Percentiles rank a stretch among this genome's conserved stretches.
phyloP scores from a whole-genome alignment of 495 filamentous ascomycete genomes.

The Lasiosphaeris hirsuta region DNA sequence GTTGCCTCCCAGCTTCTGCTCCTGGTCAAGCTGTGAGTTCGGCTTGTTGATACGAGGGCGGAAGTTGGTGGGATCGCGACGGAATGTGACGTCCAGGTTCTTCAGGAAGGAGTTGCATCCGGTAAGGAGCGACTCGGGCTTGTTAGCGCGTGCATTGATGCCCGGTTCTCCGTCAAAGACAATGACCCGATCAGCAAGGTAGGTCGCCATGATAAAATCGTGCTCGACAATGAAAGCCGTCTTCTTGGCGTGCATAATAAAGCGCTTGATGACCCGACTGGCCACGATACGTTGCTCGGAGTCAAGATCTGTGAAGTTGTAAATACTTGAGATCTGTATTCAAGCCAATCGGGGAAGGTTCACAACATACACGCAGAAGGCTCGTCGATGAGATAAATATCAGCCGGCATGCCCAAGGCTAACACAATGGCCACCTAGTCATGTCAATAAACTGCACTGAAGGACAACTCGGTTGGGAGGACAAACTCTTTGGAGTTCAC shows the following conservation, averaged over 20 bases:
- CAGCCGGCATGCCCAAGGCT: conserved; percentile 90
- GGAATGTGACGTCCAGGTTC: conserved; percentile 95
- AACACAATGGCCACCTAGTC: conserved; percentile 82
- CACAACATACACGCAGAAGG: conserved; percentile 32
- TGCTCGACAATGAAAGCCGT: conserved; percentile 99
- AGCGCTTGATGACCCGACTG: conserved; percentile 95
- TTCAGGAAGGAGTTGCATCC: conserved; percentile 96
- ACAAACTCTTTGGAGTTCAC: conserved; percentile 83
- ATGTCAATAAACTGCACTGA: conserved; percentile 5
- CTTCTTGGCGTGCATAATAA: conserved; percentile 99
- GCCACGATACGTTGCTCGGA: conserved; percentile 99
- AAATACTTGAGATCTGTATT: not conserved
- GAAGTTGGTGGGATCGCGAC: conserved; percentile 93
- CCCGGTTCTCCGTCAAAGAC: conserved; percentile 95
- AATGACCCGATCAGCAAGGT: conserved; percentile 95
- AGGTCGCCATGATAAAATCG: conserved; percentile 99
- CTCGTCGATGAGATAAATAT: conserved; percentile 98
- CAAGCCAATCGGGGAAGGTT: not conserved
- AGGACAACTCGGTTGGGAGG: not conserved
- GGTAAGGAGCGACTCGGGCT: conserved; percentile 85
- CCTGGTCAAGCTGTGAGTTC: conserved; percentile 91
- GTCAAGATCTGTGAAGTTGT: conserved; percentile 56
- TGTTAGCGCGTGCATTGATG: conserved; percentile 79
- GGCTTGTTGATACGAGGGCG: conserved; percentile 97
- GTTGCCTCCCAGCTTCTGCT: conserved; percentile 91